Percentiles rank a stretch among this genome's conserved stretches.
Evolutionary conservation across 257 asterid species (phyloP).

Genomic region (Nicotiana tabacum): DNA sequence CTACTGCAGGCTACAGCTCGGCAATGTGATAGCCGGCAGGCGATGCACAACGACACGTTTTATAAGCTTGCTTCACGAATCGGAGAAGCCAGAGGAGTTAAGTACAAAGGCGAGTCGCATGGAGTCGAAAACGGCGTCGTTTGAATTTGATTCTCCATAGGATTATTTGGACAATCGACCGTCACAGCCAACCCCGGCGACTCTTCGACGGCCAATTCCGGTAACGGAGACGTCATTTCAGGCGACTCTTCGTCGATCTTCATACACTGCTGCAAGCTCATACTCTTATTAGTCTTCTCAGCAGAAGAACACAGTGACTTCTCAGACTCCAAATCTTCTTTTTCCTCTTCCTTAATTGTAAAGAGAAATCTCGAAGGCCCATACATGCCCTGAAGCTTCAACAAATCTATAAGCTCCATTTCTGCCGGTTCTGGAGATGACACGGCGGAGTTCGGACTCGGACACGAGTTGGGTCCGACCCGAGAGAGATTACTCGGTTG

Average conservation of each 20-base stretch:
- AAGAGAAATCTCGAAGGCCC: constrained; percentile 59
- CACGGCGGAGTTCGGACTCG: not conserved
- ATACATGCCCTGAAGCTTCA: constrained; percentile 46
- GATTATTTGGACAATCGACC: not conserved
- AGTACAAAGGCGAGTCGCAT: constrained; percentile 21
- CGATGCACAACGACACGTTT: not conserved
- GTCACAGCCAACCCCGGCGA: not conserved
- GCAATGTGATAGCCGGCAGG: not conserved
- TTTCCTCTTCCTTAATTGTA: constrained; percentile 58
- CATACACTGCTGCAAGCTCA: constrained; percentile 33
- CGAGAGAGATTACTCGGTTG: constrained; percentile 11
- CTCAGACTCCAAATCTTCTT: constrained; percentile 37
- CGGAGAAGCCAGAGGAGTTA: constrained; percentile 28
- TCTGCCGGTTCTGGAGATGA: constrained; percentile 22
- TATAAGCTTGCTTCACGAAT: not conserved
- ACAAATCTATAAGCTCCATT: constrained; percentile 44
- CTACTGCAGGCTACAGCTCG: not conserved
- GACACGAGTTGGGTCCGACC: constrained; percentile 25
- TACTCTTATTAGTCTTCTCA: constrained; percentile 16
- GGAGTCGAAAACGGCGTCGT: constrained; percentile 22
- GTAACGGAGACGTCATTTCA: not conserved
- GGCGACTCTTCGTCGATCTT: constrained; percentile 20
- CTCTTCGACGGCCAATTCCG: not conserved
- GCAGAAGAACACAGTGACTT: constrained; percentile 13
- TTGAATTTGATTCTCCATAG: not conserved